A percentile compares a stretch with the other conserved stretches of the same genome.
phyloP scores from a whole-genome alignment of 345 rosid species.

The Brassica carinata region DNA sequence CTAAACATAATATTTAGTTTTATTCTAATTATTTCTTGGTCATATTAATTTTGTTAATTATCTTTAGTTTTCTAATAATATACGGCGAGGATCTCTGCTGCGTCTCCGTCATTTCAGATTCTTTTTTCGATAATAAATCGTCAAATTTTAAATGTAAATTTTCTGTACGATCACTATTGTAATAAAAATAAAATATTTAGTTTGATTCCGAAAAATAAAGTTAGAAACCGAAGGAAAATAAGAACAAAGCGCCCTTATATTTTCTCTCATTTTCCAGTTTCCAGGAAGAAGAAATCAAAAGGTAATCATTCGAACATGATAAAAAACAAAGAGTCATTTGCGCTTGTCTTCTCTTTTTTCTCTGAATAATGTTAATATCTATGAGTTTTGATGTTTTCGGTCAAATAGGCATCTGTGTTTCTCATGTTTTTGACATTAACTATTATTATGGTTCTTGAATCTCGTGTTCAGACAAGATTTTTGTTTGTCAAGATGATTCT shows the following conservation, averaged over 20 bases:
- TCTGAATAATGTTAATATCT: not conserved
- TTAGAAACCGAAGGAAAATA: not conserved
- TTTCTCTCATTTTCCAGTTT: not conserved
- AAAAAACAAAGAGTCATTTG: no score
- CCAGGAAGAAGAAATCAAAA: constrained; percentile 24
- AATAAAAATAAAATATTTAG: not conserved
- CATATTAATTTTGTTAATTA: no score
- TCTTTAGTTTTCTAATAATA: not conserved
- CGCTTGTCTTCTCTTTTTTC: not conserved
- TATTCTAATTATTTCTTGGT: no score
- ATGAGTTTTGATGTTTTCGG: not conserved
- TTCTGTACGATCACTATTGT: no score
- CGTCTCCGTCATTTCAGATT: constrained; percentile 39
- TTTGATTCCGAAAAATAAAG: not conserved
- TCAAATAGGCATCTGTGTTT: not conserved
- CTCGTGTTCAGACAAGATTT: not conserved
- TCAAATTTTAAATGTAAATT: no score
- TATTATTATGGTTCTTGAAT: no score
- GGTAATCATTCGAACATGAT: constrained; percentile 20
- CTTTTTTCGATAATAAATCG: not conserved
- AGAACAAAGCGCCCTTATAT: constrained; percentile 27
- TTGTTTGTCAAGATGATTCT: not conserved
- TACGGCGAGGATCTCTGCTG: constrained; percentile 38
- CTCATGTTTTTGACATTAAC: not conserved
- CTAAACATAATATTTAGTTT: constrained; percentile 10